A percentile compares a stretch with the other conserved stretches of the same genome.
These are phyloP conservation scores for Moesziomyces sp. DNA, from an alignment of 1,284 basidiomycete species.

Conservation along the genomic window DNA sequence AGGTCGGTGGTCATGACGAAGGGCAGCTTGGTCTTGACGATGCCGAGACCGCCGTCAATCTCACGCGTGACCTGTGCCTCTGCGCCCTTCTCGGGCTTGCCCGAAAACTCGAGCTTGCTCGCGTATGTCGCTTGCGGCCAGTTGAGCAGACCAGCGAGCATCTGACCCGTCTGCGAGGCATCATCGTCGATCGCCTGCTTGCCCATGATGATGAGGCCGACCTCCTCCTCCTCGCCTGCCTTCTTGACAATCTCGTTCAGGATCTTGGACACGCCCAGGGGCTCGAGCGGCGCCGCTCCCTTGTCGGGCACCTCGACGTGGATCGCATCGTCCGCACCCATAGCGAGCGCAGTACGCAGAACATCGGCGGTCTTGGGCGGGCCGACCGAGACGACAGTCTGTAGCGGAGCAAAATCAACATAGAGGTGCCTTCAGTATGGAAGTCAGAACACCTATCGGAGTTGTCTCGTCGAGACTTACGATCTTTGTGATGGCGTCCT, in stretches of 20 bases:
- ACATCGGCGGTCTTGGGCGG: constrained; percentile 90
- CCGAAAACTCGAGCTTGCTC: constrained; percentile 80
- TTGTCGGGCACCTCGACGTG: constrained; percentile 83
- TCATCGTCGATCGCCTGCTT: constrained; percentile 99
- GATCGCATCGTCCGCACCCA: constrained; percentile 94
- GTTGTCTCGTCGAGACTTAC: constrained; percentile 29
- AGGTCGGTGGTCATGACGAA: constrained; percentile 92
- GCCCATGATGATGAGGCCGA: constrained; percentile 94
- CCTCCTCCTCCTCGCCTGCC: constrained; percentile 73
- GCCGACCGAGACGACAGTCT: constrained; percentile 86
- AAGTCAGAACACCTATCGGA: too few relatives aligned
- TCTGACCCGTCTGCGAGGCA: constrained; percentile 95
- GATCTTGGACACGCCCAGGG: constrained; percentile 85
- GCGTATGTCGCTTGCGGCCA: constrained; percentile 97
- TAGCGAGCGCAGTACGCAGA: constrained; percentile 93
- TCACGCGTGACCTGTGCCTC: constrained; percentile 84
- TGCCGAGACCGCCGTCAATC: constrained; percentile 92
- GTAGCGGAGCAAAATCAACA: background rate
- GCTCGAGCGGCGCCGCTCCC: constrained; percentile 77
- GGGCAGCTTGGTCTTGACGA: constrained; percentile 83
- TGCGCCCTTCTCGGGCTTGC: constrained; percentile 74
- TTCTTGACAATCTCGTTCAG: constrained; percentile 81
- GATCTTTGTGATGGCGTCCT: constrained; percentile 70
- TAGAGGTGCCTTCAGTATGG: background rate
- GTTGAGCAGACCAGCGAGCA: constrained; percentile 90